These are phyloP conservation scores for Oxyria digyna DNA, from an alignment of 148 eudicot genomes.

Conservation along the genomic window DNA sequence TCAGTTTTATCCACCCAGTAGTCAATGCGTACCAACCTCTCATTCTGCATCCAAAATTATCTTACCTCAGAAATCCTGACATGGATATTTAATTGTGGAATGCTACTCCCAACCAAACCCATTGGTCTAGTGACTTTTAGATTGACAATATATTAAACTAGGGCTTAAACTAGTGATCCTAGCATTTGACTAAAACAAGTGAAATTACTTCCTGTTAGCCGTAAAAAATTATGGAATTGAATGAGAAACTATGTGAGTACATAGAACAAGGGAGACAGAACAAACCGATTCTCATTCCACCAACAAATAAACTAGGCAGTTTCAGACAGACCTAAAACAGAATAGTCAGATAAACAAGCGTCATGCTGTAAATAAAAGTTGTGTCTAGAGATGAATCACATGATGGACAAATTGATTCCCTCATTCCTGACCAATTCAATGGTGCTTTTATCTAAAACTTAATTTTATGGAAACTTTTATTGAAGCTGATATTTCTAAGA, in stretches of 20 bases:
- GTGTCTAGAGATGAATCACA: not conserved
- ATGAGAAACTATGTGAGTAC: not conserved
- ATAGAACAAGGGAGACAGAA: not conserved
- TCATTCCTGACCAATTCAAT: not conserved
- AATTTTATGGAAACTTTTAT: not conserved
- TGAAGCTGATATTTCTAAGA: not conserved
- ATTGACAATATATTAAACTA: not conserved
- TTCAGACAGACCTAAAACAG: not conserved
- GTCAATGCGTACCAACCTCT: conserved; percentile 67
- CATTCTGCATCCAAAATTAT: conserved; percentile 87
- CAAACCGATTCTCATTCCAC: not conserved
- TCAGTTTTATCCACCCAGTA: conserved; percentile 98
- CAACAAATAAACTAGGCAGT: not conserved
- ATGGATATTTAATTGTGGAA: conserved; percentile 1
- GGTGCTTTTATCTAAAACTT: not conserved
- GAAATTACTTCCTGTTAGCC: not conserved
- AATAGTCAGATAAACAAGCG: not conserved
- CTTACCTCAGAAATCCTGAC: conserved; percentile 65
- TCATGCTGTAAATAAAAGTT: not conserved
- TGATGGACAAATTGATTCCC: not conserved
- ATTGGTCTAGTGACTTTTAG: not conserved
- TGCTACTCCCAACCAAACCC: not conserved
- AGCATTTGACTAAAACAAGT: not conserved
- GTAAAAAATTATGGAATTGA: not conserved
- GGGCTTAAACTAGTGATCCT: not conserved